Base-by-base conservation (phyloP, 495 filamentous ascomycete genomes). In the Penicillium soppii region DNA sequence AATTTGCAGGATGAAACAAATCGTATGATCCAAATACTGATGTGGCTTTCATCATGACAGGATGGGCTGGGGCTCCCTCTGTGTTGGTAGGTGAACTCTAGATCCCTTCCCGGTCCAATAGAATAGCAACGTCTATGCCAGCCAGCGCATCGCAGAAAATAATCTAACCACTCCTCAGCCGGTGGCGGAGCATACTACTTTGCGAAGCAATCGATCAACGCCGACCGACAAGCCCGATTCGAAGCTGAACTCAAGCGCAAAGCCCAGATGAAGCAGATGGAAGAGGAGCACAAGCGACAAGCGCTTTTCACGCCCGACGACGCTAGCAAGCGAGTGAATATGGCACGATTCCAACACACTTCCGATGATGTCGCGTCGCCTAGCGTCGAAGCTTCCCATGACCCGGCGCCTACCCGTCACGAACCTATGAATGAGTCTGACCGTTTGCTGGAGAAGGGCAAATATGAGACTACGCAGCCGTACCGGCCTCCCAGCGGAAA, bases 181-280 rank as follows among this genome's bases (percentile, higher is more conserved):
- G 94, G 92, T 63, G 94, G 89, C 62, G 92, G 82, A 45, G 91
- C 94, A 54, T 98, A 98, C 80, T 90, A 90, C 75, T 96, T 96
- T 69, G 95, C 94, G 47, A 98, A 98, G 78, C 79, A 84, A 57
- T 87, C 85, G 67, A 92, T 98, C 77, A 92, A 97, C 59, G 88
- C 87, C 55, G 89, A 96, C 72, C 88, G 91, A 33, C 78, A 81
- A 25, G 69, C 80, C 45, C 80, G 89, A 56, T 84, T 88, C 46
- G 82, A 89, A 52, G 82, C 84, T 27, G 81, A 87, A 39, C 71
- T 82, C 33, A 78, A 79, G 65, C 81, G 81, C 65, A 84, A 84
- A 70, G 76, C 79, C 47, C 76, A 86, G 62, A 68, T 79, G 50
- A 74, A 79, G 16, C 76, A 78, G 7, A 77, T 85, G 57, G 84